Conservation (phyloP, 305 asterid genomes). For the Solanum hybrid region DNA sequence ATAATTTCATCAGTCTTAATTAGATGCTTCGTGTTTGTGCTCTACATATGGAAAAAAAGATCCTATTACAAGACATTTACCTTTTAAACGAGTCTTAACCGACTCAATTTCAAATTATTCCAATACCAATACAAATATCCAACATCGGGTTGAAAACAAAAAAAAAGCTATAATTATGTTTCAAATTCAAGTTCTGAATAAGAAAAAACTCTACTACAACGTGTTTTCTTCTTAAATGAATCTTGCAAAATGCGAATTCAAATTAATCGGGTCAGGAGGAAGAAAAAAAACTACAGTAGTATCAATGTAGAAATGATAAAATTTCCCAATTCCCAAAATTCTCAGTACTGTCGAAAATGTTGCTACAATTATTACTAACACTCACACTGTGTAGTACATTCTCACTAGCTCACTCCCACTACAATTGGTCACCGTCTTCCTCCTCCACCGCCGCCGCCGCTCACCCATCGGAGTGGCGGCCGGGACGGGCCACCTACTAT, state of each 20-base stretch:
- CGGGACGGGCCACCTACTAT: conserved; percentile 81
- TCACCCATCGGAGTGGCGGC: conserved; percentile 50
- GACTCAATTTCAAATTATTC: background rate
- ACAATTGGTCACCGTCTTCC: conserved; percentile 40
- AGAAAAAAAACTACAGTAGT: background rate
- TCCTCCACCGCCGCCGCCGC: conserved; percentile 31
- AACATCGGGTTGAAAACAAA: background rate
- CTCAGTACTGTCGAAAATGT: background rate
- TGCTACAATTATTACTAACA: conserved; percentile 11
- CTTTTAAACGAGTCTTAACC: background rate
- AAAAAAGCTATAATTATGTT: background rate
- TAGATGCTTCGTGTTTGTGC: background rate
- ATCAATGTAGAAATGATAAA: background rate
- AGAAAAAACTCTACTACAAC: too few relatives aligned
- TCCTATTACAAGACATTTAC: background rate
- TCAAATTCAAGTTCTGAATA: background rate
- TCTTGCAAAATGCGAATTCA: background rate
- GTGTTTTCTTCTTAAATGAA: background rate
- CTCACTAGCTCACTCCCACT: conserved; percentile 32
- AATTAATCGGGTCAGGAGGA: background rate
- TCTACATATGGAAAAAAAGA: background rate
- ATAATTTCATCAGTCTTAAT: background rate
- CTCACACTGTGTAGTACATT: conserved; percentile 14
- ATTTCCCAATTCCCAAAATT: background rate
- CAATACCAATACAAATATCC: background rate